Evolutionary conservation across 2,329 filamentous ascomycete genomes (phyloP).

Genomic region (Ceratocystiopsis brevicomis): DNA sequence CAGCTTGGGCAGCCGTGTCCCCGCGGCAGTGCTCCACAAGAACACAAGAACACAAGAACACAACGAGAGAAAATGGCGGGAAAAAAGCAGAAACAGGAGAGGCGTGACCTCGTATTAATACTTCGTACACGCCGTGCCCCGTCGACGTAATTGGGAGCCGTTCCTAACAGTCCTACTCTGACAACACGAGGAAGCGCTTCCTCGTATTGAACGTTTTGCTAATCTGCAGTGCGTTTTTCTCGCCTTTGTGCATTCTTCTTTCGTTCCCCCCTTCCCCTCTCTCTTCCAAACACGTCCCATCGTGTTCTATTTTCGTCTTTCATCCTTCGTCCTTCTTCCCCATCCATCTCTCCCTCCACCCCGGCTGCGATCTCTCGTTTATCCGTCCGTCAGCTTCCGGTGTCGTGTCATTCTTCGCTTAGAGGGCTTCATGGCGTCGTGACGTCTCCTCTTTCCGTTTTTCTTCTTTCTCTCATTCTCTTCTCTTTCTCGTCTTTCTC

Average conservation of each 20-base stretch:
- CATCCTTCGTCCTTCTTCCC: not conserved
- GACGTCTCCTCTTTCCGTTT: not conserved
- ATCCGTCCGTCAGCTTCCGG: not conserved
- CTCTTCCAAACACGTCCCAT: not conserved
- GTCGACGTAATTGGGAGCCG: too few species aligned
- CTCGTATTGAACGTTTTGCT: too few species aligned
- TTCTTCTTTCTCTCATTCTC: not conserved
- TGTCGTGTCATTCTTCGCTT: not conserved
- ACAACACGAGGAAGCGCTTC: too few species aligned
- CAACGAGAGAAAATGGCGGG: too few species aligned
- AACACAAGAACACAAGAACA: too few species aligned
- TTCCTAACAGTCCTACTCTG: too few species aligned
- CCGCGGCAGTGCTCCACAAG: too few species aligned
- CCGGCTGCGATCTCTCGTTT: not conserved
- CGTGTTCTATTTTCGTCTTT: not conserved
- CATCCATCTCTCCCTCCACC: not conserved
- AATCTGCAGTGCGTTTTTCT: too few species aligned
- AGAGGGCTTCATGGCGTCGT: not conserved
- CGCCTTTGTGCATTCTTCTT: not conserved
- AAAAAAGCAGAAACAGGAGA: too few species aligned
- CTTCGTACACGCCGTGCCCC: too few species aligned
- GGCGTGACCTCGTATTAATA: too few species aligned
- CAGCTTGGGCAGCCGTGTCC: too few species aligned
- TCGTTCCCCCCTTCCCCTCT: not conserved
- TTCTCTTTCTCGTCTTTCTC: not conserved